Base-by-base conservation (phyloP, 148 eudicot genomes). In the Chenopodium album region DNA sequence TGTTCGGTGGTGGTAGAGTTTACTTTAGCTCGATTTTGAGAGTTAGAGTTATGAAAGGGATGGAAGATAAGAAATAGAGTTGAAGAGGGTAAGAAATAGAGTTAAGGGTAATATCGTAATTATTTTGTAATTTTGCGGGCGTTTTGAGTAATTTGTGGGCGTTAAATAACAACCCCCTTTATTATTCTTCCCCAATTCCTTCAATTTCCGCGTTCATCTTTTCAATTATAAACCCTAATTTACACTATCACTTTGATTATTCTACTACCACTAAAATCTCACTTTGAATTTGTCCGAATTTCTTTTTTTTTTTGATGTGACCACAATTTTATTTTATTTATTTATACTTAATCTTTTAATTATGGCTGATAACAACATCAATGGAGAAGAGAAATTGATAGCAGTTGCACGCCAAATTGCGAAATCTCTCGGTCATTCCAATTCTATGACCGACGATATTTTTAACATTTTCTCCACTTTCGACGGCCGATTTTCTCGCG, bases 341-440 rank as follows among this genome's bases (percentile, higher is more conserved):
- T 22, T 46, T 48, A 44, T 22, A n/a, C 4, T 73, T 47, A 4
- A 32, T 16, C 3, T 70, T 14, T 32, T 32, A 56, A 56, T 44
- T 23, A 74, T 74, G 77, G 77, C 63, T 74, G 77, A 74, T 54
- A 59, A 59, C 66, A 34, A 66, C 67, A 69, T 13, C 62, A 41
- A 91, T 80, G 97, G 97, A 0, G 99, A 97, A 71, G 98, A 97
- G 77, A 97, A 97, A 88, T 91, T 97, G 2, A 88, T 97, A 31
- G 98, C 97, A n/a, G 92, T 94, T 2, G 99, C 99, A 0, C 85
- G 94, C 1, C 99, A 97, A 84, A 94, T 97, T 19, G 99, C 97
- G 26, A 97, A 92, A 65, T 89, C 98, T 0, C 88, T 97, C 1
- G 99, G 99, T 26, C 98, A 92, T 79, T 89, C 94, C 50, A 95